These are phyloP conservation scores for Aspergillus calidoustus DNA, from an alignment of 2,329 filamentous ascomycete species.

Conservation along the genomic window DNA sequence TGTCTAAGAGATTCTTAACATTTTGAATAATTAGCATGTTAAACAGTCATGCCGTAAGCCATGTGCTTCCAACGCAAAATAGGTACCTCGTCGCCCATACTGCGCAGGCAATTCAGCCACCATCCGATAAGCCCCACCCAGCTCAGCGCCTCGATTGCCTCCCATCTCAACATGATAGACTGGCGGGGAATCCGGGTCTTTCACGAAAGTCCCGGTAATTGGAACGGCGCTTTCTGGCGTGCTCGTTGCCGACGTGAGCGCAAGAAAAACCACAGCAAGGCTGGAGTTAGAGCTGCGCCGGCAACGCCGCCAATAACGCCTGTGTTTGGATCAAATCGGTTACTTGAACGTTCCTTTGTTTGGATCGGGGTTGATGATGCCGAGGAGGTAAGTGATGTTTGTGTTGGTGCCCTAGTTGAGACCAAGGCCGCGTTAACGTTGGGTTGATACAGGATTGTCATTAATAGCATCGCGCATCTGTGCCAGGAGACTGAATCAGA, in stretches of 20 bases:
- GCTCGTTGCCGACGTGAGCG: background rate
- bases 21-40: background rate
- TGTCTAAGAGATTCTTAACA: no score
- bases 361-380: background rate
- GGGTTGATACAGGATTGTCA: no score
- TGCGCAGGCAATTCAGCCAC: slow-evolving; percentile 1
- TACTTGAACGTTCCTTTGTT: background rate
- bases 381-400: background rate
- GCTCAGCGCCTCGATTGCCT: background rate
- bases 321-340: background rate
- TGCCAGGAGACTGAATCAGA: background rate
- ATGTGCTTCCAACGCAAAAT: no score
- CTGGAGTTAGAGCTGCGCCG: slow-evolving; percentile 4
- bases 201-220: background rate
- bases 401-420: background rate
- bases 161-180: background rate
- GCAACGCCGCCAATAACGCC: slow-evolving; percentile 9
- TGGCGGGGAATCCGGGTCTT: no score
- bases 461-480: background rate
- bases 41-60: background rate
- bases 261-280: slow-evolving; percentile 3
- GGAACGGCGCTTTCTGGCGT: background rate
- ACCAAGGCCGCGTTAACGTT: background rate
- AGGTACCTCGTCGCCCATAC: background rate
- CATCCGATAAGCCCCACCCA: background rate